These are phyloP conservation scores for Mytilinidion resinicola DNA, from an alignment of 495 filamentous ascomycete genomes.

Conservation along the genomic window DNA sequence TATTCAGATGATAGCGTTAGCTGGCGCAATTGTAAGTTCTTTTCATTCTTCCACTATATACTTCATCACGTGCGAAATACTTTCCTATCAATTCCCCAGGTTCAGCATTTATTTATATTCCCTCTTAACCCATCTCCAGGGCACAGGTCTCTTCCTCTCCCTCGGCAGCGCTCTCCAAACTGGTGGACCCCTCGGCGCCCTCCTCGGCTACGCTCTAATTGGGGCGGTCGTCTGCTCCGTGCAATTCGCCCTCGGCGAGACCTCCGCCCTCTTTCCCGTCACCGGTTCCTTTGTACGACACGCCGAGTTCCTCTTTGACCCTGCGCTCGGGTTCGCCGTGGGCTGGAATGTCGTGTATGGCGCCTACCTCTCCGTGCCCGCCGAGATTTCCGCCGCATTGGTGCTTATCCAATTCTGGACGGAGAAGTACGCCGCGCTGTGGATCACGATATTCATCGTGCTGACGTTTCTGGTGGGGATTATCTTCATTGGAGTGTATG, in stretches of 20 bases:
- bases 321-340: conserved; percentile 36
- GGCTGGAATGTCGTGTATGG: conserved; percentile 48
- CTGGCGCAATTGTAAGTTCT: background rate
- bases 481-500: conserved; percentile 21
- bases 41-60: too few species aligned
- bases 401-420: conserved; percentile 57
- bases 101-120: too few species aligned
- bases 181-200: conserved; percentile 8
- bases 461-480: conserved; percentile 49
- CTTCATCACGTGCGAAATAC: too few species aligned
- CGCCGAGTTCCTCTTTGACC: conserved; percentile 31
- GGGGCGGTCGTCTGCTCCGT: conserved; percentile 26
- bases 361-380: conserved; percentile 43
- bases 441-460: conserved; percentile 51
- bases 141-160: conserved; percentile 16
- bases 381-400: conserved; percentile 56
- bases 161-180: background rate
- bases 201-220: conserved; percentile 31
- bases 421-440: conserved; percentile 46
- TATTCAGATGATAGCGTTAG: conserved; percentile 5
- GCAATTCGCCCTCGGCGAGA: conserved; percentile 28
- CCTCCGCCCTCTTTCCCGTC: conserved; percentile 29
- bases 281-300: conserved; percentile 32
- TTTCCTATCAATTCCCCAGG: too few species aligned
- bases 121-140: too few species aligned